Evolutionary conservation across 2,329 filamentous ascomycete genomes (phyloP).

Genomic region (Xylariaceae sp.): DNA sequence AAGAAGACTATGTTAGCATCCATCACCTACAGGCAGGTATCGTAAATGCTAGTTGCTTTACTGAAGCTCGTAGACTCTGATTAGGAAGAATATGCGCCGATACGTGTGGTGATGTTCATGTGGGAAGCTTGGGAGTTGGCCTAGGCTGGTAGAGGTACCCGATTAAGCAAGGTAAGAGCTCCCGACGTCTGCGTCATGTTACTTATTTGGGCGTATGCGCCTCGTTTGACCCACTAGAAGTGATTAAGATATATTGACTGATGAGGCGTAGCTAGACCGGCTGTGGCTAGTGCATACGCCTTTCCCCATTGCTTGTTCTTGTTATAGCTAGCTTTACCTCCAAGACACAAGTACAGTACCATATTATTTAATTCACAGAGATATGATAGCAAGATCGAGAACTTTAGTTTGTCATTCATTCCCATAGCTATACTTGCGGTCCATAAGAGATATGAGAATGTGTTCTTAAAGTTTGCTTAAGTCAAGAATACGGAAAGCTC

Average conservation of each 20-base stretch:
- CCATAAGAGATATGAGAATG: too few relatives aligned
- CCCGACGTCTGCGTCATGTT: constrained; percentile 1
- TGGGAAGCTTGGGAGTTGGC: constrained; percentile 24
- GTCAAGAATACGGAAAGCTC: too few relatives aligned
- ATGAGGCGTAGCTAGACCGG: constrained; percentile 5
- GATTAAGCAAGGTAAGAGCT: not conserved
- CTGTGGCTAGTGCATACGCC: too few relatives aligned
- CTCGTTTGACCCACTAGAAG: not conserved
- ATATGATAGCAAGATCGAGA: too few relatives aligned
- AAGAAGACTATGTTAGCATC: not conserved
- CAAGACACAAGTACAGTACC: too few relatives aligned
- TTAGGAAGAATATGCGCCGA: constrained; percentile 11
- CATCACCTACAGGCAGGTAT: not conserved
- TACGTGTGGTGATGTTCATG: constrained; percentile 22
- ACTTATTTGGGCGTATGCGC: not conserved
- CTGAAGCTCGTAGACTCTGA: not conserved
- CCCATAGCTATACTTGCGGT: not conserved
- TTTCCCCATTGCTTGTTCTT: too few relatives aligned
- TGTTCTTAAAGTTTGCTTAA: too few relatives aligned
- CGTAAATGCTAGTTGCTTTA: constrained; percentile 11
- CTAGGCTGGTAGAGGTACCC: constrained; percentile 23
- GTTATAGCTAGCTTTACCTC: too few relatives aligned
- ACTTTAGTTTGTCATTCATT: not conserved
- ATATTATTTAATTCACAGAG: too few relatives aligned
- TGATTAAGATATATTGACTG: not conserved